Percentiles rank a stretch among this genome's conserved stretches.
Evolutionary conservation across 1,284 basidiomycete genomes (phyloP).

Genomic region (Apiotrichum gracile): DNA sequence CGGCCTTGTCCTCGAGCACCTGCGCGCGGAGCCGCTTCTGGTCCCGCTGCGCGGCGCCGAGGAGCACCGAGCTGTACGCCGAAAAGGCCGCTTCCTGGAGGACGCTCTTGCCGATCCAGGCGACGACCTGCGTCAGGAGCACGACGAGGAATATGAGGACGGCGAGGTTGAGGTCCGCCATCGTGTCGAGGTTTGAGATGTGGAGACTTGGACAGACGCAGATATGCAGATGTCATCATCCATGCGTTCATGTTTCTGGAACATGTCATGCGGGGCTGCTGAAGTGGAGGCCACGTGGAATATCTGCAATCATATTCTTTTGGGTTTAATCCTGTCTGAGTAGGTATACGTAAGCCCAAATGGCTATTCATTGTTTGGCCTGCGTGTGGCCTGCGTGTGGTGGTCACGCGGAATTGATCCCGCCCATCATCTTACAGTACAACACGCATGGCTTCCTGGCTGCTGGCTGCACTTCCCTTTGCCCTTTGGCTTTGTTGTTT

Average conservation of each 20-base stretch:
- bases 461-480: too few species aligned
- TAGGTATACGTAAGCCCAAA: too few species aligned
- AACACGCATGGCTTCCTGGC: too few species aligned
- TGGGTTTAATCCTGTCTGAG: too few species aligned
- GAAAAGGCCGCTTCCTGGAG: constrained; percentile 69
- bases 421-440: too few species aligned
- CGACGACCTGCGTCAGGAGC: constrained; percentile 70
- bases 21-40: constrained; percentile 69
- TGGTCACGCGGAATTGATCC: too few species aligned
- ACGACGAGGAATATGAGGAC: constrained; percentile 73
- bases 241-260: not conserved
- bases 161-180: constrained; percentile 53
- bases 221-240: not conserved
- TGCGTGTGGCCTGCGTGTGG: too few species aligned
- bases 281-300: not conserved
- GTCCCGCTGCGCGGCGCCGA: constrained; percentile 53
- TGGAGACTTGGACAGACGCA: not conserved
- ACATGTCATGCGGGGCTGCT: not conserved
- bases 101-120: constrained; percentile 79
- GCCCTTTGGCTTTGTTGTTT: too few species aligned
- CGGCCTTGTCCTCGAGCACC: constrained; percentile 71
- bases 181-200: constrained; percentile 3
- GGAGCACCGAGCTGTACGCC: constrained; percentile 62
- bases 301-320: not conserved
- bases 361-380: not conserved